phyloP scores from a whole-genome alignment of 2,329 filamentous ascomycete species.

The Thermochaetoides dissita region DNA sequence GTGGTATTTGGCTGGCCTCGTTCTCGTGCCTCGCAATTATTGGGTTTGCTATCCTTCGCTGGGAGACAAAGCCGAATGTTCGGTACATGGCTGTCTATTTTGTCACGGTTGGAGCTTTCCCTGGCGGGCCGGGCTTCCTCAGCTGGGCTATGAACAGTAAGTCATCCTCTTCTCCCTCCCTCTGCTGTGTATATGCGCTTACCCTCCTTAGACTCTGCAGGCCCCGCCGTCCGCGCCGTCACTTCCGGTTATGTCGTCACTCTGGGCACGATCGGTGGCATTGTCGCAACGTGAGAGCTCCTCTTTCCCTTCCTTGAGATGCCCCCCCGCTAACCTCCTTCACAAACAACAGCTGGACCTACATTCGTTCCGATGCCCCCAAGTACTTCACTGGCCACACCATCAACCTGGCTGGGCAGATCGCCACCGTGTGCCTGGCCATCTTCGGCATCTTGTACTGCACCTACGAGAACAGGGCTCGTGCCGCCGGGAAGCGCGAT shows the following conservation, averaged over 20 bases:
- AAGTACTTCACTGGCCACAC: conserved; percentile 36
- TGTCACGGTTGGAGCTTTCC: conserved; percentile 41
- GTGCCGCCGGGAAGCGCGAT: conserved; percentile 33
- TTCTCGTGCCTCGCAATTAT: conserved; percentile 30
- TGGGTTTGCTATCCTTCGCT: conserved; percentile 39
- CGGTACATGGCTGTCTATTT: conserved; percentile 41
- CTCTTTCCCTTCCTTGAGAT: not conserved
- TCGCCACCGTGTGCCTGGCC: conserved; percentile 29
- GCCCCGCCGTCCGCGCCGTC: conserved; percentile 41
- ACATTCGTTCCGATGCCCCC: conserved; percentile 31
- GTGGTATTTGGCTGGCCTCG: conserved; percentile 26
- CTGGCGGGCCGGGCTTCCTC: conserved; percentile 43
- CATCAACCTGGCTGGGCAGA: conserved; percentile 41
- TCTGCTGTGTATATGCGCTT: conserved; percentile 7
- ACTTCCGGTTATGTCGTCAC: conserved; percentile 40
- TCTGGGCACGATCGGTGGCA: conserved; percentile 41
- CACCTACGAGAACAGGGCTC: conserved; percentile 36
- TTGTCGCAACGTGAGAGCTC: conserved; percentile 36
- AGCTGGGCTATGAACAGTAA: conserved; percentile 44
- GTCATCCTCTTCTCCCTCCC: conserved; percentile 4
- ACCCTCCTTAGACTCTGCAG: conserved; percentile 29
- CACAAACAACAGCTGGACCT: conserved; percentile 31
- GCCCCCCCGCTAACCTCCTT: conserved; percentile 7
- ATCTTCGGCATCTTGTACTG: conserved; percentile 37
- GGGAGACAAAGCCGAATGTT: conserved; percentile 26